Base-by-base conservation (phyloP, 208 protist species). In the Trypanosoma rangeli region DNA sequence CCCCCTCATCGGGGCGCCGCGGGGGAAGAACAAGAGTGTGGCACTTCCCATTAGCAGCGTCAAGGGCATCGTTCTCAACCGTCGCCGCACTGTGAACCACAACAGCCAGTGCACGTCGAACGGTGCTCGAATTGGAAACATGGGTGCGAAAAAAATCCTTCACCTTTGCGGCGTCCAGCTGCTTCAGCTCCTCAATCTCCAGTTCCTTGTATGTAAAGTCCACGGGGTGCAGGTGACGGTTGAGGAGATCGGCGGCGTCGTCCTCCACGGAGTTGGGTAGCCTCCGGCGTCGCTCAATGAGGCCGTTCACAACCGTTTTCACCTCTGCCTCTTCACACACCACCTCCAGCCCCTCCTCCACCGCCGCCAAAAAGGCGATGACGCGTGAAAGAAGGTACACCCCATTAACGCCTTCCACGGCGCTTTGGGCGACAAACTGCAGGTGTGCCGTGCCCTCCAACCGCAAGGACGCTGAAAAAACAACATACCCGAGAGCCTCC, bases 401-500 rank as follows among this genome's bases (percentile, higher is more conserved):
- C 26, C 68, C 76, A 59, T 94, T 80, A 37, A 85, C 83, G 31
- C 69, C 79, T 3, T 69, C 53, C 53, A 89, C 57, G 4, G 83
- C 83, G 58, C 83, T 89, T 64, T 94, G 84, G 31, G 69, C 85
- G 69, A 74, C 50, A 61, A 94, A 81, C 24, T 82, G 29, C n/a
- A 89, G 33, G 56, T 90, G 77, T 42, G 63, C 60, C 20, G 69
- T 75, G 48, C 64, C 61, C 35, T 78, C 59, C 33, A 68, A 48
- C 16, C 53, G 70, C 22, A 62, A 35, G 0, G 61, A 60, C 29
- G 76, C 44, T 12, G 74, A 52, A 49, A 79, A 77, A 2, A 97
- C 92, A 53, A 94, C 62, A 66, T 97, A 97, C 28, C 92, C 92
- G 52, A 97, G 78, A 13, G 81, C 57, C 69, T 97, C 89, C 12